Conservation (phyloP, 1,284 basidiomycete genomes). For the Malassezia sp. region DNA sequence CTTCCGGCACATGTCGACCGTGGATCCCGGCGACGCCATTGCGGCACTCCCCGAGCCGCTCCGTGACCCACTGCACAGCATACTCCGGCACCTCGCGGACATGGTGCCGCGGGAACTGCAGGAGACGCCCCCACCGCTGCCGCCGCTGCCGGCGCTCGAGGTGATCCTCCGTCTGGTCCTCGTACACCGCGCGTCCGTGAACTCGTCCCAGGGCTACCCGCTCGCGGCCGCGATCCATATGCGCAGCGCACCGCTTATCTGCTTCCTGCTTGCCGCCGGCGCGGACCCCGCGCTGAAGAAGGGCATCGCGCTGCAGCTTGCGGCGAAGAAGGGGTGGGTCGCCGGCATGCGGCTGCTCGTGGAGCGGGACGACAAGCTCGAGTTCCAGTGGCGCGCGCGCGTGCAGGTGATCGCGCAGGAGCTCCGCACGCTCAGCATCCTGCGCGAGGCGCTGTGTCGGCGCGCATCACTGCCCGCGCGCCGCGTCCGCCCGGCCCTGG, state of each 20-base stretch:
- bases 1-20: too few species aligned
- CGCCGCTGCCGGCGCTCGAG: conserved; percentile 4
- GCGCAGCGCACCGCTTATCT: conserved; percentile 4
- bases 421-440: background rate
- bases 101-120: conserved; percentile 1
- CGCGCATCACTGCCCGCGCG: background rate
- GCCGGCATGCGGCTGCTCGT: conserved; percentile 4
- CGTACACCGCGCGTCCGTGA: conserved; percentile 11
- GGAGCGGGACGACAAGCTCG: conserved; percentile 11
- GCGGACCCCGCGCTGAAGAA: conserved; percentile 8
- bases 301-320: conserved; percentile 12
- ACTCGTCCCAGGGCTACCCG: conserved; percentile 11
- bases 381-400: conserved; percentile 6
- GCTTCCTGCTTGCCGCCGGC: conserved; percentile 9
- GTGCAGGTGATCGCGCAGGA: conserved; percentile 7
- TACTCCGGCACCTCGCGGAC: background rate
- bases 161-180: conserved; percentile 10
- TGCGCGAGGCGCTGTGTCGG: background rate
- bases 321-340: conserved; percentile 8
- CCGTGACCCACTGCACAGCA: background rate
- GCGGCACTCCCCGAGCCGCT: background rate
- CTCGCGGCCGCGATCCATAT: conserved; percentile 8
- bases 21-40: too few species aligned
- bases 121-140: background rate
- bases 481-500: background rate